Evolutionary conservation across 202 grass and related monocot genomes (phyloP).

Genomic region (Zoysia matrella): DNA sequence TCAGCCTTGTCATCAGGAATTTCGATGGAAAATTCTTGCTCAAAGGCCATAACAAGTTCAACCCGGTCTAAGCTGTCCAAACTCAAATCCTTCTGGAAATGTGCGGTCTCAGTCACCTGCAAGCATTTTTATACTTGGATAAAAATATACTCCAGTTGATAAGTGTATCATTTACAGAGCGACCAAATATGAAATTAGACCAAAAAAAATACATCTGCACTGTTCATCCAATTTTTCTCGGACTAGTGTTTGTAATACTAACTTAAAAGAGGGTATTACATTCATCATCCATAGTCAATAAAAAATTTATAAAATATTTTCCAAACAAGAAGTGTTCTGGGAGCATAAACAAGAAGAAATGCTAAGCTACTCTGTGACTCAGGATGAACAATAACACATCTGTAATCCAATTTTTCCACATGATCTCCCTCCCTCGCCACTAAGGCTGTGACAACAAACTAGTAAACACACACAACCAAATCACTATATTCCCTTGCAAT

Average conservation of each 20-base stretch:
- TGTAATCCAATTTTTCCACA: background rate
- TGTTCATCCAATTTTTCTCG: background rate
- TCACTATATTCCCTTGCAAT: background rate
- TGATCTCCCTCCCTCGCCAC: background rate
- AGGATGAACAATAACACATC: background rate
- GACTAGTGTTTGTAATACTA: background rate
- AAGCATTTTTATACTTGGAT: slow-evolving; percentile 24
- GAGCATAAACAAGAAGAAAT: background rate
- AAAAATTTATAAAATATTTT: background rate
- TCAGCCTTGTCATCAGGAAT: slow-evolving; percentile 73
- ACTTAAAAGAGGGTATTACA: background rate
- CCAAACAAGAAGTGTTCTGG: background rate
- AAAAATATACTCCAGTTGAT: background rate
- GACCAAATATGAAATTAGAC: background rate
- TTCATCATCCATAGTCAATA: background rate
- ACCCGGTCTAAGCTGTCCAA: slow-evolving; percentile 71
- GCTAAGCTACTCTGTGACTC: background rate
- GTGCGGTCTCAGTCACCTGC: slow-evolving; percentile 69
- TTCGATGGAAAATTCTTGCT: slow-evolving; percentile 75
- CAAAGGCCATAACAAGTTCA: slow-evolving; percentile 73
- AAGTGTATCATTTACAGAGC: background rate
- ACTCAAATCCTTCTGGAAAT: slow-evolving; percentile 66
- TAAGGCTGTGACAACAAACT: background rate
- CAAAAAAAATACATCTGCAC: background rate
- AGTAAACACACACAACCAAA: background rate